Evolutionary conservation across 805 yeast genomes (phyloP).

Genomic region (Nakazawaea anatomiae): DNA sequence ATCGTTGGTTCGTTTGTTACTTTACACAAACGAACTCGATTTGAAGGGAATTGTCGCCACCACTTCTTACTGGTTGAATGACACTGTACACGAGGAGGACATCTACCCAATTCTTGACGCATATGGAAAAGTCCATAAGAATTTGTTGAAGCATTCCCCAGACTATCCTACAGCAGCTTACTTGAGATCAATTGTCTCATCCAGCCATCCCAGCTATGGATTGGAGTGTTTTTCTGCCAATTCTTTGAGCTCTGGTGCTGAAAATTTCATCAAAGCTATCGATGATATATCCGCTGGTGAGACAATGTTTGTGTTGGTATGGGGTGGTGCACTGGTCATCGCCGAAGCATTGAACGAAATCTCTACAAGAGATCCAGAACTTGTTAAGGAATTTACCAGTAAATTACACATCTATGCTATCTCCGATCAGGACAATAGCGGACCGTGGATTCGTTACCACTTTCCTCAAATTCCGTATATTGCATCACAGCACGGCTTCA

Average conservation of each 20-base stretch:
- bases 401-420: conserved; percentile 22
- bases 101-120: conserved; percentile 26
- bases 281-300: conserved; percentile 16
- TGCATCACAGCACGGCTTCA: conserved; percentile 22
- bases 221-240: conserved; percentile 13
- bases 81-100: conserved; percentile 24
- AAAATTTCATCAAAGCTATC: conserved; percentile 17
- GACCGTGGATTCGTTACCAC: conserved; percentile 24
- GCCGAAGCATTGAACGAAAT: conserved; percentile 25
- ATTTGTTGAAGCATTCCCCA: conserved; percentile 20
- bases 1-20: conserved; percentile 22
- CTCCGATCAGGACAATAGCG: conserved; percentile 28
- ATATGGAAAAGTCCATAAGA: conserved; percentile 20
- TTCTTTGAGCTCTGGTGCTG: conserved; percentile 20
- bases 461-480: conserved; percentile 22
- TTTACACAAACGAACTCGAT: conserved; percentile 24
- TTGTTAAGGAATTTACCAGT: conserved; percentile 13
- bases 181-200: conserved; percentile 19
- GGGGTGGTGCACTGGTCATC: conserved; percentile 27
- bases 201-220: conserved; percentile 22
- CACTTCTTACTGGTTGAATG: conserved; percentile 26
- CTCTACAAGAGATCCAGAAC: conserved; percentile 11
- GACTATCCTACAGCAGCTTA: conserved; percentile 22
- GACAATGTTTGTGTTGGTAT: conserved; percentile 18
- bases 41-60: conserved; percentile 26